A percentile compares a stretch with the other conserved stretches of the same genome.
Conservation (phyloP, 2,329 filamentous ascomycete species). For the Acephala macrosclerotiorum region DNA sequence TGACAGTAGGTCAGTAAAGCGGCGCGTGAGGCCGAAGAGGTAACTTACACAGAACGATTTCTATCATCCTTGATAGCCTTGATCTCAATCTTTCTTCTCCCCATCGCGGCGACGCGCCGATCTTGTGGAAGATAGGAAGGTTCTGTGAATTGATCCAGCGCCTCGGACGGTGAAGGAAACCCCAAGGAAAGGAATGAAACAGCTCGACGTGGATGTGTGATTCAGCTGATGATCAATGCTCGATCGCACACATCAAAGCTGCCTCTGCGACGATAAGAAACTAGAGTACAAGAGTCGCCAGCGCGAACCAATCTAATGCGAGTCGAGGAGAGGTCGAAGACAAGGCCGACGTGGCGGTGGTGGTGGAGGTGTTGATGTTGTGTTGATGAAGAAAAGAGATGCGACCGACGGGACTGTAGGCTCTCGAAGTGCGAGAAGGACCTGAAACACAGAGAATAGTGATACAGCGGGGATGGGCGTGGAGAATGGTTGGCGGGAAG, state of each 20-base stretch:
- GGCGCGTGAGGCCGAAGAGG: constrained; percentile 9
- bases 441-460: constrained; percentile 33
- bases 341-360: background rate
- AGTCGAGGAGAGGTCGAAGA: constrained; percentile 3
- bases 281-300: constrained; percentile 25
- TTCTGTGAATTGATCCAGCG: constrained; percentile 42
- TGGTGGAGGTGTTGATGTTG: background rate
- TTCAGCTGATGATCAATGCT: constrained; percentile 29
- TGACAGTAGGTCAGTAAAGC: constrained; percentile 29
- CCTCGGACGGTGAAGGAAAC: constrained; percentile 28
- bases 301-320: background rate
- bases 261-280: constrained; percentile 20
- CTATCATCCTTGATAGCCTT: constrained; percentile 99
- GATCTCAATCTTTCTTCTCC: constrained; percentile 99
- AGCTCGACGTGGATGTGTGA: constrained; percentile 27
- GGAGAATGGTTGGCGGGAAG: constrained; percentile 16
- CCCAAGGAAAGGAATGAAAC: constrained; percentile 21
- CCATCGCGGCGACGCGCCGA: constrained; percentile 67
- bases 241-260: constrained; percentile 31
- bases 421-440: background rate
- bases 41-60: constrained; percentile 88
- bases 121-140: constrained; percentile 37
- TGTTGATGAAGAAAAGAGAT: constrained; percentile 15
- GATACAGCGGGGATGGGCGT: constrained; percentile 30
- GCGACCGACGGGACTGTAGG: constrained; percentile 13